Base-by-base conservation (phyloP, 2,329 filamentous ascomycete genomes). In the Paramyrothecium sp. region DNA sequence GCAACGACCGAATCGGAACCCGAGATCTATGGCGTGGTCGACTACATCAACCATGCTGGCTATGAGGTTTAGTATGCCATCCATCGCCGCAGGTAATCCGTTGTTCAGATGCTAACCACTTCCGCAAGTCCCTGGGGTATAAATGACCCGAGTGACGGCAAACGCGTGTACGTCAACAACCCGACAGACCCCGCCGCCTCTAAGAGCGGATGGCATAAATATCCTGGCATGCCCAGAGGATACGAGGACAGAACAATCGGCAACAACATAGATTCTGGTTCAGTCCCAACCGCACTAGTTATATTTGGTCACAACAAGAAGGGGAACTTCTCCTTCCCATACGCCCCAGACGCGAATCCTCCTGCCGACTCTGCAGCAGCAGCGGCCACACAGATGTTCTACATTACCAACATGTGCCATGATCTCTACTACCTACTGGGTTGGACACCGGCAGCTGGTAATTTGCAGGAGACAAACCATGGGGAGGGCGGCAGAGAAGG, bases 351-450 rank as follows among this genome's bases (percentile, higher is more conserved):
- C 47, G 22, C 47, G 17, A 26, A 21, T 7, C 47, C 19, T 7
- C 7, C 47, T 4, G 47, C 19, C 5, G 47, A 21, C 13, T 22
- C 19, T 20, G 22, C 19, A 13, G 20, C 19, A 4, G 47, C 80
- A 11, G 81, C 81, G 0, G 69, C 80, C 41, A 77, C 79, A 3
- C 81, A 85, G 66, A 75, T 83, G 16, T 84, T 82, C 71, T 85
- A 84, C 71, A 82, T 79, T 4, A 73, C 75, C 26, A 84, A 84
- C 70, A 71, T 68, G 17, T 84, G 79, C 71, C 81, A 84, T 63
- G 82, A 84, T 58, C 67, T 84, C 1, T 74, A 84, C 34, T 78
- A 84, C 66, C 66, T 69, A 16, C 76, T 84, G 1, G 81, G 81
- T 20, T 84, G 84, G 69, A 80, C 72, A 53, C 81, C 83, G 66